Conservation (phyloP, 2,329 filamentous ascomycete species). For the Boeremia lycopersici region DNA sequence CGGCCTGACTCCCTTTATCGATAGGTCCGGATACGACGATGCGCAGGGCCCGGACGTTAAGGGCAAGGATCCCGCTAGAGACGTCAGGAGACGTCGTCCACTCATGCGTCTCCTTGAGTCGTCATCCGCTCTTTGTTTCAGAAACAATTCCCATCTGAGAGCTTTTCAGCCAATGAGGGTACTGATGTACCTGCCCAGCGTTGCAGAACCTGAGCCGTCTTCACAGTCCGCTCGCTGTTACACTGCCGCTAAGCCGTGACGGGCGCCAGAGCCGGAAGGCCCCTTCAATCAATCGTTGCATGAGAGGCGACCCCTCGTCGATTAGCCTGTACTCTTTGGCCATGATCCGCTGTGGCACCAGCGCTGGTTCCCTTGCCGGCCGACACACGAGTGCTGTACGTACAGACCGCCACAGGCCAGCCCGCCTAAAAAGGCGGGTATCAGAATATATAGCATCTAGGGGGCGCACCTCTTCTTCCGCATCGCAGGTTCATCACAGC, state of each 20-base stretch:
- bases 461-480: slow-evolving; percentile 23
- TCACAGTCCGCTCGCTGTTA: slow-evolving; percentile 19
- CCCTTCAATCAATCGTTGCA: slow-evolving; percentile 29
- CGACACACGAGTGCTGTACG: slow-evolving; percentile 19
- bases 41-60: slow-evolving; percentile 16
- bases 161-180: slow-evolving; percentile 29
- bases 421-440: slow-evolving; percentile 20
- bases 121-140: slow-evolving; percentile 37
- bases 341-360: slow-evolving; percentile 36
- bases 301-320: slow-evolving; percentile 29
- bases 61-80: slow-evolving; percentile 14
- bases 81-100: slow-evolving; percentile 27
- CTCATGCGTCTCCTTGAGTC: slow-evolving; percentile 25
- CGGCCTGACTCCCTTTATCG: slow-evolving; percentile 25
- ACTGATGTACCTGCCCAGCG: slow-evolving; percentile 35
- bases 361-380: slow-evolving; percentile 22
- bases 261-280: slow-evolving; percentile 29
- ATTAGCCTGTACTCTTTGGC: slow-evolving; percentile 33
- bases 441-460: slow-evolving; percentile 33
- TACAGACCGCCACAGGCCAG: slow-evolving; percentile 27
- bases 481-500: slow-evolving; percentile 32
- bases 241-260: slow-evolving; percentile 36
- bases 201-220: slow-evolving; percentile 17
- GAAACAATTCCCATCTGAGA: slow-evolving; percentile 32
- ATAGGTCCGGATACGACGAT: slow-evolving; percentile 30